phyloP scores from a whole-genome alignment of 1,284 basidiomycete genomes.

The Rhodotorula sp. region DNA sequence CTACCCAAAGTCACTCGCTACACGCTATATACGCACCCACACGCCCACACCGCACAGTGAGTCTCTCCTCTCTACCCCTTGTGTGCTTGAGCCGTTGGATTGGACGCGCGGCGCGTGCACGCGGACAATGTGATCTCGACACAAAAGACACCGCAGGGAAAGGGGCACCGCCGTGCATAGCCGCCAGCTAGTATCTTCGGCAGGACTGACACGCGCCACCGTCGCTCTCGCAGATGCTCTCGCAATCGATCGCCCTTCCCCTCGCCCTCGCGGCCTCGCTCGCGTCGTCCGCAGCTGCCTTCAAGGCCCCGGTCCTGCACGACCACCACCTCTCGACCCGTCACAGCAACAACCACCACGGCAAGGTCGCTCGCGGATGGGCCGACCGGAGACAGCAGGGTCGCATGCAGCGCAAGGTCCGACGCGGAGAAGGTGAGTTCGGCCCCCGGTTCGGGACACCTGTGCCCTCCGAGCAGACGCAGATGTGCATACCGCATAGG shows the following conservation, averaged over 20 bases:
- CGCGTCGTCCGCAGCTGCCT: constrained; percentile 3
- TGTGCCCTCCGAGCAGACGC: background rate
- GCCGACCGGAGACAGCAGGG: background rate
- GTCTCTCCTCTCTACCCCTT: background rate
- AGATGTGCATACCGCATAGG: background rate
- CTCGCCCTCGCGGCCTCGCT: background rate
- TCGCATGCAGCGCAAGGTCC: constrained; percentile 12
- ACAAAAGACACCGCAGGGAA: no score
- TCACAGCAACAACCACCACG: constrained; percentile 2
- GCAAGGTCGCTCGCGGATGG: constrained; percentile 10
- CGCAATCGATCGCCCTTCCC: background rate
- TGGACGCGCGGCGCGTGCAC: no score
- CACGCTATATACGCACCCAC: background rate
- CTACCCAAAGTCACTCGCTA: background rate
- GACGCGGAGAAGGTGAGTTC: background rate
- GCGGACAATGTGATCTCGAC: no score
- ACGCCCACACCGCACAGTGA: background rate
- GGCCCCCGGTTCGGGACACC: no score
- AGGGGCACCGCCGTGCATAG: no score
- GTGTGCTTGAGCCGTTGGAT: no score
- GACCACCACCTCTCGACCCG: constrained; percentile 1
- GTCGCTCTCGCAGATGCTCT: background rate
- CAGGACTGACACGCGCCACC: no score
- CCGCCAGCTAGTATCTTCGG: no score
- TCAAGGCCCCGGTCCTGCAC: constrained; percentile 3